These are phyloP conservation scores for Steccherinum ochraceum DNA, from an alignment of 768 basidiomycete genomes.

Conservation along the genomic window DNA sequence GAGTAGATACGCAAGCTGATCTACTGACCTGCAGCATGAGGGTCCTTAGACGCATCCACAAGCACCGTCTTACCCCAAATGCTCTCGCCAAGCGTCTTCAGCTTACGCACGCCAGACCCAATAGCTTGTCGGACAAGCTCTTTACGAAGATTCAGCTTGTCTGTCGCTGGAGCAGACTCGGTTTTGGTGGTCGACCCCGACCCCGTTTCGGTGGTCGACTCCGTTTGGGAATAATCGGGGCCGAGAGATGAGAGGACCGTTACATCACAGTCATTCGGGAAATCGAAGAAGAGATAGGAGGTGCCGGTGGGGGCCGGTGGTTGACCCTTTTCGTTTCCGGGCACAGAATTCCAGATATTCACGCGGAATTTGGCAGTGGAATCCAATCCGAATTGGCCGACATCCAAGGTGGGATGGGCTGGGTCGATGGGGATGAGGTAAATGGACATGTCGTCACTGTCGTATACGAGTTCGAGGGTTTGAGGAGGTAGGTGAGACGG, in stretches of 20 bases:
- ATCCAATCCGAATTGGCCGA: too few relatives aligned
- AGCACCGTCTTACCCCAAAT: slow-evolving; percentile 44
- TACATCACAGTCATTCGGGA: slow-evolving; percentile 37
- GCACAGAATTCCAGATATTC: neutral
- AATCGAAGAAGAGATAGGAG: slow-evolving; percentile 39
- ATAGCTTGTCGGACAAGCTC: slow-evolving; percentile 68
- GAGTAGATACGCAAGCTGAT: neutral
- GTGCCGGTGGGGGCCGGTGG: neutral
- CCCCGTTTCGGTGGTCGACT: slow-evolving; percentile 41
- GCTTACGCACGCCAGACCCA: slow-evolving; percentile 64
- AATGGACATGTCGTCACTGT: too few relatives aligned
- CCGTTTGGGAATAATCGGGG: slow-evolving; percentile 29
- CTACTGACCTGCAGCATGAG: slow-evolving; percentile 69
- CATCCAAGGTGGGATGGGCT: too few relatives aligned
- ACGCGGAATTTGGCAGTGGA: slow-evolving; percentile 7
- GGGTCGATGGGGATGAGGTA: neutral
- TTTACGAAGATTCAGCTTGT: slow-evolving; percentile 29
- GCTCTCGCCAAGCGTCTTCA: slow-evolving; percentile 54
- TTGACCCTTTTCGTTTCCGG: neutral
- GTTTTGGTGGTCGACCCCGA: too few relatives aligned
- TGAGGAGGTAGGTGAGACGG: slow-evolving; percentile 7
- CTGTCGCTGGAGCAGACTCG: neutral
- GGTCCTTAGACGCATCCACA: slow-evolving; percentile 59
- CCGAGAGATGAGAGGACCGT: slow-evolving; percentile 57
- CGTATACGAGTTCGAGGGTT: too few relatives aligned